These are phyloP conservation scores for Colletotrichum shisoi DNA, from an alignment of 2,329 filamentous ascomycete genomes.

Conservation along the genomic window DNA sequence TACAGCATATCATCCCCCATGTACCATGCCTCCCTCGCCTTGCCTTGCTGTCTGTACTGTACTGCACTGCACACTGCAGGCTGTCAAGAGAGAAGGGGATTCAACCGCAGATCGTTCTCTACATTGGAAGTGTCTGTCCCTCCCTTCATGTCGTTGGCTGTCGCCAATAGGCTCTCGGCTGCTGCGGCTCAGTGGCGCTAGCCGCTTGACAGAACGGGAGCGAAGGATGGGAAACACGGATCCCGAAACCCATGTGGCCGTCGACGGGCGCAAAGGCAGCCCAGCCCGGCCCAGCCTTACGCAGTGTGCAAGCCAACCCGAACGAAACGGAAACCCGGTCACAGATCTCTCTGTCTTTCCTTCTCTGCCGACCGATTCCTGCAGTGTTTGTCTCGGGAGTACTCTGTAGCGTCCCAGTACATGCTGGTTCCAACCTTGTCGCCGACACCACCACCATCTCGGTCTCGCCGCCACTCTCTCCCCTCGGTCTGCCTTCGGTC, in stretches of 20 bases:
- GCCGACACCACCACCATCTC: neutral
- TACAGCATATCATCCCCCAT: constrained; percentile 5
- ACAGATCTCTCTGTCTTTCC: neutral
- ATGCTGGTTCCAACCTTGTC: neutral
- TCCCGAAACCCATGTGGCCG: constrained; percentile 10
- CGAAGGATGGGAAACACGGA: constrained; percentile 10
- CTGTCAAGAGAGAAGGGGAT: constrained; percentile 13
- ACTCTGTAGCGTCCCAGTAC: neutral
- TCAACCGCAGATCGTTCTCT: neutral
- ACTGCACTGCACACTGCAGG: too few relatives aligned
- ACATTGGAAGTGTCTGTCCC: neutral
- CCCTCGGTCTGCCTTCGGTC: constrained; percentile 31
- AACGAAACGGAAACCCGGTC: neutral
- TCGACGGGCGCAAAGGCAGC: constrained; percentile 1
- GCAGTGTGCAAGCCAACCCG: neutral
- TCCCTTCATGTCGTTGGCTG: neutral
- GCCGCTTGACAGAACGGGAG: constrained; percentile 7
- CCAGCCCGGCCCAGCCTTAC: neutral
- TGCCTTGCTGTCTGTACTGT: constrained; percentile 2
- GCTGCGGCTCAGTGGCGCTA: constrained; percentile 19
- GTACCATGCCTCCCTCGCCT: constrained; percentile 23
- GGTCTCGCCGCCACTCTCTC: neutral
- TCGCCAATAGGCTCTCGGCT: neutral
- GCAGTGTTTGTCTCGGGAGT: neutral
- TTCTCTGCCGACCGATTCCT: neutral